These are phyloP conservation scores for Marasmius oreades DNA, from an alignment of 1,284 basidiomycete species.

Conservation along the genomic window DNA sequence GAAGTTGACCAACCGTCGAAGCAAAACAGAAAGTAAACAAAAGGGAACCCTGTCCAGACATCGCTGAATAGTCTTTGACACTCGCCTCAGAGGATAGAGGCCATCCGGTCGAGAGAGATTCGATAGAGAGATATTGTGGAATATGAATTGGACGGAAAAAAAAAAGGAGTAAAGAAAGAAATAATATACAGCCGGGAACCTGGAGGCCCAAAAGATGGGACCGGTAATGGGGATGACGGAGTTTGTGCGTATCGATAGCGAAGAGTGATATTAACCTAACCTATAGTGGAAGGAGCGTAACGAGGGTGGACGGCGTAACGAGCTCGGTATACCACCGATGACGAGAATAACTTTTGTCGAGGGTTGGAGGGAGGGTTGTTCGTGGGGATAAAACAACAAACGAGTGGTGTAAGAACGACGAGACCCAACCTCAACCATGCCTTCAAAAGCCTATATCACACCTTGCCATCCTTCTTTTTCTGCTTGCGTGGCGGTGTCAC, in stretches of 20 bases:
- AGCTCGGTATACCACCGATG: background rate
- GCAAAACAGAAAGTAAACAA: too few species aligned
- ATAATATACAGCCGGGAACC: conserved; percentile 15
- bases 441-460: conserved; percentile 37
- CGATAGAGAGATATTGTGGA: background rate
- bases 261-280: conserved; percentile 21
- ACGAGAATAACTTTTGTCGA: background rate
- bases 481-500: conserved; percentile 82
- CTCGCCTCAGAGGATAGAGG: background rate
- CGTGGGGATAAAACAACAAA: background rate
- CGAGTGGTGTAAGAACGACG: background rate
- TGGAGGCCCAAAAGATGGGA: conserved; percentile 12
- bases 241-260: conserved; percentile 15
- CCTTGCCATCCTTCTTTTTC: conserved; percentile 81
- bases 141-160: conserved; percentile 7
- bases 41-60: too few species aligned
- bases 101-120: background rate
- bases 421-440: background rate
- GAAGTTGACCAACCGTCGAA: too few species aligned
- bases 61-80: too few species aligned
- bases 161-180: conserved; percentile 4
- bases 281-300: conserved; percentile 25
- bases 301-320: conserved; percentile 16
- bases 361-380: background rate
- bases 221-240: conserved; percentile 11